These are phyloP conservation scores for Erodium trifolium DNA, from an alignment of 441 rosid genomes.

Conservation along the genomic window DNA sequence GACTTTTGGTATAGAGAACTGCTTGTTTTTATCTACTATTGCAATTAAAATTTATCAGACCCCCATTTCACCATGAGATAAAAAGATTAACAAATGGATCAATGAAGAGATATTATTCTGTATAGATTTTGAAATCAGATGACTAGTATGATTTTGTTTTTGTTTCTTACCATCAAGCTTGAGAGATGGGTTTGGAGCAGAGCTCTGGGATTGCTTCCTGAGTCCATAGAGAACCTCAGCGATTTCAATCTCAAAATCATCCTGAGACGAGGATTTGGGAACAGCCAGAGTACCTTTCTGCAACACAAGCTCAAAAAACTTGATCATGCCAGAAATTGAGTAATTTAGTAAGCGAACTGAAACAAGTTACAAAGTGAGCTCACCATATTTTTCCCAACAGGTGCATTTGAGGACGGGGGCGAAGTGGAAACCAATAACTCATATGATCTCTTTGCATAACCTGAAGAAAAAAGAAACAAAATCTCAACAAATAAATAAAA, in stretches of 20 bases:
- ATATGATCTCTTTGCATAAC: slow-evolving; percentile 37
- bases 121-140: too few relatives aligned
- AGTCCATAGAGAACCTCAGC: slow-evolving; percentile 57
- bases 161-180: slow-evolving; percentile 18
- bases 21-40: too few relatives aligned
- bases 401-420: slow-evolving; percentile 28
- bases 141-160: too few relatives aligned
- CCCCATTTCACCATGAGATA: too few relatives aligned
- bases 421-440: slow-evolving; percentile 33
- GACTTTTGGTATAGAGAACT: too few relatives aligned
- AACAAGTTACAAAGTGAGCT: background rate
- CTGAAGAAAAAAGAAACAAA: slow-evolving; percentile 16
- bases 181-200: slow-evolving; percentile 12
- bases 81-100: too few relatives aligned
- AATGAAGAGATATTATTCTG: too few relatives aligned
- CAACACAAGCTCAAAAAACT: background rate
- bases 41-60: too few relatives aligned
- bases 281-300: slow-evolving; percentile 38
- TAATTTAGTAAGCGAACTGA: too few relatives aligned
- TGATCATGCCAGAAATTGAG: too few relatives aligned
- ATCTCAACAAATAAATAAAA: slow-evolving; percentile 8
- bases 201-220: slow-evolving; percentile 39
- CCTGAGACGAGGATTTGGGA: slow-evolving; percentile 31
- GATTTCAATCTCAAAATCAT: slow-evolving; percentile 56
- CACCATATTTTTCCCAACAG: slow-evolving; percentile 33